A percentile compares a stretch with the other conserved stretches of the same genome.
Conservation (phyloP, 1,284 basidiomycete genomes). For the Tranzscheliella williamsii region DNA sequence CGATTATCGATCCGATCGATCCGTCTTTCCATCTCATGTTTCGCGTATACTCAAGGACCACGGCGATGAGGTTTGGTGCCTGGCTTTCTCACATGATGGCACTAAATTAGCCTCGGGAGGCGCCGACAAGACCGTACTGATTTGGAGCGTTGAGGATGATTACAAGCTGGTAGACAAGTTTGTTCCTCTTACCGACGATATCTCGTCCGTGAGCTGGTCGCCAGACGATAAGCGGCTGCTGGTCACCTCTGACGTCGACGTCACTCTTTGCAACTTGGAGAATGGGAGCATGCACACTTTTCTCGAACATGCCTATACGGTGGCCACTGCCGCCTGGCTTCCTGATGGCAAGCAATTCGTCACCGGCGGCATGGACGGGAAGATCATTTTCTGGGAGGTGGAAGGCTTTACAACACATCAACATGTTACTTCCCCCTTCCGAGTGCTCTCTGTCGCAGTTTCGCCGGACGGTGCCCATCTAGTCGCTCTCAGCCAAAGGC, state of each 20-base stretch:
- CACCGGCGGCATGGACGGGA: constrained; percentile 84
- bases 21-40: constrained; percentile 77
- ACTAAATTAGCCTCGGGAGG: constrained; percentile 81
- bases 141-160: constrained; percentile 68
- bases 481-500: constrained; percentile 70
- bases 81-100: constrained; percentile 92
- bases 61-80: constrained; percentile 89
- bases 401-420: constrained; percentile 72
- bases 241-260: constrained; percentile 38
- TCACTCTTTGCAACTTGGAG: constrained; percentile 40
- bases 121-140: constrained; percentile 81
- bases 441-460: constrained; percentile 82
- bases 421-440: constrained; percentile 77
- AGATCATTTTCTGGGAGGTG: constrained; percentile 75
- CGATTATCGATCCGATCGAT: constrained; percentile 79
- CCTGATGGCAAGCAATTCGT: constrained; percentile 87
- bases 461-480: constrained; percentile 82
- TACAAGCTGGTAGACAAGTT: constrained; percentile 36
- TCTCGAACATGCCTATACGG: constrained; percentile 78
- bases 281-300: constrained; percentile 41
- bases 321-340: constrained; percentile 84
- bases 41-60: constrained; percentile 76
- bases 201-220: constrained; percentile 66
- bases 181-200: constrained; percentile 34
- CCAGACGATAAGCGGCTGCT: constrained; percentile 46